Conservation (phyloP, 352 stramenopile genomes). For the Pelagophyceae sp. region DNA sequence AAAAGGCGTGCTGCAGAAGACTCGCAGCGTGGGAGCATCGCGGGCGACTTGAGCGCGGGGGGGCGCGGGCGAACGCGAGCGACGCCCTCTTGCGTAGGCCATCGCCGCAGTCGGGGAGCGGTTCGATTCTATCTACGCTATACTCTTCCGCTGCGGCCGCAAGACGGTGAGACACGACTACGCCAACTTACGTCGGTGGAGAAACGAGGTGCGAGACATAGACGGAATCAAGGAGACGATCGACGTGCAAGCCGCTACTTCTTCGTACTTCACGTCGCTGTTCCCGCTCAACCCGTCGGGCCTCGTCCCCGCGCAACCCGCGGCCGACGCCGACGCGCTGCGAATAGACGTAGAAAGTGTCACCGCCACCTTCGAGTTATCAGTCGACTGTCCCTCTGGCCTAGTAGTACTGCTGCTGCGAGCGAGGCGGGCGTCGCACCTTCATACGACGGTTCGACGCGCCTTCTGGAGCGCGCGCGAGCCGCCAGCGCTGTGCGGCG, state of each 20-base stretch:
- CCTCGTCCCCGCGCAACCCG: constrained; percentile 9
- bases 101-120: constrained; percentile 67
- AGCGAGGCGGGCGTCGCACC: no score
- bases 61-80: constrained; percentile 56
- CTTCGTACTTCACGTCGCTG: neutral
- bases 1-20: constrained; percentile 54
- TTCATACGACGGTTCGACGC: no score
- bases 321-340: no score
- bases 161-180: neutral
- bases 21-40: constrained; percentile 53
- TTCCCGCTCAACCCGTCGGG: constrained; percentile 14
- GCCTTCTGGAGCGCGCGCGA: no score
- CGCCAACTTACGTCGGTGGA: neutral
- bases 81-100: constrained; percentile 64
- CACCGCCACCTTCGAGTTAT: no score
- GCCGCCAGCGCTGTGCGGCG: no score
- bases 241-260: neutral
- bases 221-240: neutral
- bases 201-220: neutral
- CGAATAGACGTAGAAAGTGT: no score
- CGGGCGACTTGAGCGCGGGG: no score
- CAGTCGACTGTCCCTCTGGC: no score
- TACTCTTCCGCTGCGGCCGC: neutral
- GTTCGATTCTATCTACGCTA: constrained; percentile 62
- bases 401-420: no score